phyloP scores from a whole-genome alignment of 441 rosid species.

The Pelargonium fulgidum region DNA sequence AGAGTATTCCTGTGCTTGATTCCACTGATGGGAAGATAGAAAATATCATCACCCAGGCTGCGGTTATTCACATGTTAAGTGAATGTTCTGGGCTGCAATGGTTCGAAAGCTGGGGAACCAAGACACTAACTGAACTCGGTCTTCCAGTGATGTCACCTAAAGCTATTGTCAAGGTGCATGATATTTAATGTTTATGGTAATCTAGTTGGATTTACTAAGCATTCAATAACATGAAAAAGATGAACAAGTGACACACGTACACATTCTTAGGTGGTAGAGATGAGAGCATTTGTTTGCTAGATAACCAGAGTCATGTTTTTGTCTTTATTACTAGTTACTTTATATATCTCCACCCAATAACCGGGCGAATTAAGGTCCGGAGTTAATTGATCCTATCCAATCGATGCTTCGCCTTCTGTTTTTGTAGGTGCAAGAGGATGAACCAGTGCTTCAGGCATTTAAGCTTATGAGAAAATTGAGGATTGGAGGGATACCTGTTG shows the following conservation, averaged over 20 bases:
- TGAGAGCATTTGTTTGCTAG: too few species aligned
- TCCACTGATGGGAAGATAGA: slow-evolving; percentile 68
- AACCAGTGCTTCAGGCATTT: slow-evolving; percentile 95
- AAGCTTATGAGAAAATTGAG: slow-evolving; percentile 79
- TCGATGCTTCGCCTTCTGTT: slow-evolving; percentile 1
- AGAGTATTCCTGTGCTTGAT: slow-evolving; percentile 87
- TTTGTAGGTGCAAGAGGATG: slow-evolving; percentile 69
- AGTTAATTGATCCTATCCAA: neutral
- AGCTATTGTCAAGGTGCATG: slow-evolving; percentile 50
- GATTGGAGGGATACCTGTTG: slow-evolving; percentile 79
- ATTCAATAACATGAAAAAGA: too few species aligned
- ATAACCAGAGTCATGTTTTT: too few species aligned
- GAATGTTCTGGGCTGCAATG: slow-evolving; percentile 89
- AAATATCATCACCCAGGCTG: slow-evolving; percentile 81
- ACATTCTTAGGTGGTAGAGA: too few species aligned
- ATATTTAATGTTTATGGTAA: neutral
- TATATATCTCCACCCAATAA: too few species aligned
- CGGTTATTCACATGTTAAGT: slow-evolving; percentile 91
- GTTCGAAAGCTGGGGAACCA: slow-evolving; percentile 93
- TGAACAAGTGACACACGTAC: too few species aligned
- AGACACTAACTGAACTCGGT: slow-evolving; percentile 74
- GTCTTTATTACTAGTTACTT: too few species aligned
- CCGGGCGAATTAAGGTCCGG: too few species aligned
- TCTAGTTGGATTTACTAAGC: too few species aligned
- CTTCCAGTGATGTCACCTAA: slow-evolving; percentile 58